Evolutionary conservation across 1,139 yeast genomes (phyloP), one percentile per base, ranked within the genome.

Genomic region (Geotrichum reessii): DNA sequence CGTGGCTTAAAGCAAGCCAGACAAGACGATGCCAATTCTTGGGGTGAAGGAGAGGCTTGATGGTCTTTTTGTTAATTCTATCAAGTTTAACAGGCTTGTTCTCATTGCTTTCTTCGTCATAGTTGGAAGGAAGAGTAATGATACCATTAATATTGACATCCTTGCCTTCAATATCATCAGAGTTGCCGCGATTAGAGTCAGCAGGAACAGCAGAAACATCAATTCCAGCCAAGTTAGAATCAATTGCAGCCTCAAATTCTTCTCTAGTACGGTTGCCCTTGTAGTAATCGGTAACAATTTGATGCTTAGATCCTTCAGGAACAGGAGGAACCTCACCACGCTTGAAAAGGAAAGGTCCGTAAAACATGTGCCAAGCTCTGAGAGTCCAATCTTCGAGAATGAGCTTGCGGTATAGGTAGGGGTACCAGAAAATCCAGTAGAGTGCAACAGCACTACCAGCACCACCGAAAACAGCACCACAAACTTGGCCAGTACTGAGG

Each of bases 341-440:
- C 1, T 84, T 72, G 69, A 74, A 80, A 65, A 74, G 82, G 50
- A 74, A 65, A 58, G 90, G 89, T 28, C 91, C 92, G 59, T 75
- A 66, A 60, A 78, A 71, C 60, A 83, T 67, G 62, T 85, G 85
- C 68, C 79, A 83, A 79, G 81, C 80, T 67, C 73, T 77, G 60
- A 86, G 74, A 53, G 86, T 83, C 88, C 91, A 84, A 71, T 86
- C 95, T 59, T 82, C 77, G 64, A 81, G 73, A 40, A 84, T 73
- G 57, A 86, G 73, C 69, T 79, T 82, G 74, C 91, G 81, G 68
- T 78, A 76, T 72, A 83, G 81, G 72, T 74, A 84, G 59, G 95
- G 95, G 69, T 75, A 79, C 60, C 84, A 74, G 74, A 85, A 81
- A 37, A 80, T 50, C 69, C 81, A 70, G 72, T 84, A 84, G 24